phyloP scores from a whole-genome alignment of 768 basidiomycete genomes.

The Pholiota molesta region DNA sequence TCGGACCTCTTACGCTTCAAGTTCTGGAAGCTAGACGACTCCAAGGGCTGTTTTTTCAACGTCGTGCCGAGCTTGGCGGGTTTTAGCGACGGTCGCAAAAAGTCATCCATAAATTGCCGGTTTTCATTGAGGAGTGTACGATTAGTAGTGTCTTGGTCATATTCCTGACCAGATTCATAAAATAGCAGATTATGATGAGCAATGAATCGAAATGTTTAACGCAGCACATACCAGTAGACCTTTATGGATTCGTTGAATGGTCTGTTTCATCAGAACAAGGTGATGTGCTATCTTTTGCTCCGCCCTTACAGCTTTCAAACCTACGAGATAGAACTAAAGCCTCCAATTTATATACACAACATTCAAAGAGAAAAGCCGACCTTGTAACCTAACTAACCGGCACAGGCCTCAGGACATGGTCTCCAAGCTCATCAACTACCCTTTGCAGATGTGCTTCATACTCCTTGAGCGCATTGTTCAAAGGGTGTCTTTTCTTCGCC shows the following conservation, averaged over 20 bases:
- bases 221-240: neutral
- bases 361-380: neutral
- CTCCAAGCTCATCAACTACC: neutral
- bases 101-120: neutral
- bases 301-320: too few species aligned
- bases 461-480: neutral
- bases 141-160: neutral
- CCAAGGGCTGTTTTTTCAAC: neutral
- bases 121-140: neutral
- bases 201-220: too few species aligned
- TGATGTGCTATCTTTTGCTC: neutral
- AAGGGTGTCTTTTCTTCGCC: neutral
- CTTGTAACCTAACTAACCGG: neutral
- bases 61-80: neutral
- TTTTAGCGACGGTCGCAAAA: neutral
- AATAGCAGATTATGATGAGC: neutral
- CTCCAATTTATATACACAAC: too few species aligned
- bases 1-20: too few species aligned
- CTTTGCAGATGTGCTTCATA: neutral
- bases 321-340: too few species aligned
- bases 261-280: neutral
- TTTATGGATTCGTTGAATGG: neutral
- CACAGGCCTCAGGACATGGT: neutral
- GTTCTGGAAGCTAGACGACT: too few species aligned
- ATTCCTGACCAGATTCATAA: too few species aligned